These are phyloP conservation scores for Aspergillus brunneoviolaceus DNA, from an alignment of 2,329 filamentous ascomycete genomes.

Conservation along the genomic window DNA sequence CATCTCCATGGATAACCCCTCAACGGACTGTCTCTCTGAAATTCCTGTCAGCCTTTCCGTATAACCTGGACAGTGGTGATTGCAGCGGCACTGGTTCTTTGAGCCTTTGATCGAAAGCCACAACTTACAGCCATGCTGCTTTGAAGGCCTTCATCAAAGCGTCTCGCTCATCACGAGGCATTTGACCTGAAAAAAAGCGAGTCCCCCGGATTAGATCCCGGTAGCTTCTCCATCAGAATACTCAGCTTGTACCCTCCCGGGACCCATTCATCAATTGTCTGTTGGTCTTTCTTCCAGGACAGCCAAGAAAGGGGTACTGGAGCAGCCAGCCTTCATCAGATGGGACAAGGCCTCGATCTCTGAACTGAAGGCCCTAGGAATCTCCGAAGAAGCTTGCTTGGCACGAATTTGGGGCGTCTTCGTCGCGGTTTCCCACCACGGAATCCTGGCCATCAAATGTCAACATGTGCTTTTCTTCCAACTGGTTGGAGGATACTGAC, in stretches of 20 bases:
- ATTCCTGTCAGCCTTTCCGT: too few relatives aligned
- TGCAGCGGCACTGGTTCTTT: neutral
- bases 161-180: neutral
- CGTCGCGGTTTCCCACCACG: neutral
- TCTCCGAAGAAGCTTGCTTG: neutral
- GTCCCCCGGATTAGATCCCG: neutral
- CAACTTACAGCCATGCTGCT: slow-evolving; percentile 2
- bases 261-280: neutral
- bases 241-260: neutral
- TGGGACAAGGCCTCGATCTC: slow-evolving; percentile 1
- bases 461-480: neutral
- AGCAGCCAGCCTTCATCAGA: neutral
- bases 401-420: neutral
- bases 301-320: neutral
- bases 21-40: neutral
- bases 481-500: too few relatives aligned
- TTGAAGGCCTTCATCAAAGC: neutral
- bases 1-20: neutral
- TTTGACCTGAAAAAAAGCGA: neutral
- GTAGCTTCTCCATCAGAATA: slow-evolving; percentile 7
- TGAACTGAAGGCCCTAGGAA: neutral
- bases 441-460: neutral
- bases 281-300: neutral
- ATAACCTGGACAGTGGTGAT: too few relatives aligned
- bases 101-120: too few relatives aligned